Evolutionary conservation across 2,329 filamentous ascomycete genomes (phyloP), one percentile per base, ranked within the genome.

Genomic region (Talaromyces sp.): DNA sequence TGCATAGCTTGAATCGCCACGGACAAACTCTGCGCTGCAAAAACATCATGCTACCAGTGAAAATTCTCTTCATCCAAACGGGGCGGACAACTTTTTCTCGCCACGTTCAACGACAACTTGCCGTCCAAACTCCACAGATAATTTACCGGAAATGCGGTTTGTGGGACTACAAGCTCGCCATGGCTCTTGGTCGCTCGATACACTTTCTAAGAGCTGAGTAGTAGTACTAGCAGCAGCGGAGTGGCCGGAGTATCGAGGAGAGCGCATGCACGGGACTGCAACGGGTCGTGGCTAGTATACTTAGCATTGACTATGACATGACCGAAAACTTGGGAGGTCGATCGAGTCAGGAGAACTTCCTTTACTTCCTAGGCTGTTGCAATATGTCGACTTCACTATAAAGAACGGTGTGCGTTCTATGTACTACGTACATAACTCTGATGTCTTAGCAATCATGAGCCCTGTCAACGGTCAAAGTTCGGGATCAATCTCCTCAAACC

Each of bases 271-370:
- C 31, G n/a, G 5, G 49, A 31, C 25, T 53, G 25, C n/a, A 36
- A 56, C 4, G 11, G 31, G 31, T 36, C 11, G 29, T 56, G 31
- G 51, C 51, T n/a, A 29, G n/a, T 53, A 17, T 36, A 19, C 53
- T 56, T 56, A 36, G 53, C 31, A 56, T 56, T 36, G 53, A 34
- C 25, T 38, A 56, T 56, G 31, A 56, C 10, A 56, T 13, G 29
- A 34, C n/a, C 3, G 8, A 13, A 10, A 54, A 31, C 1, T 13
- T 19, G 29, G 25, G 25, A 54, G 5, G 27, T 34, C 15, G n/a
- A 56, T 56, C n/a, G 53, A 25, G n/a, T 34, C 10, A 34, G 31
- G 31, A 38, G n/a, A 22, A 15, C 29, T 19, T 7, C 19, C 29
- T 11, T 56, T 22, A n/a, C 17, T 19, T 56, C n/a, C n/a, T n/a